Evolutionary conservation across 768 basidiomycete species (phyloP).

Genomic region (Leccinellum luteum): DNA sequence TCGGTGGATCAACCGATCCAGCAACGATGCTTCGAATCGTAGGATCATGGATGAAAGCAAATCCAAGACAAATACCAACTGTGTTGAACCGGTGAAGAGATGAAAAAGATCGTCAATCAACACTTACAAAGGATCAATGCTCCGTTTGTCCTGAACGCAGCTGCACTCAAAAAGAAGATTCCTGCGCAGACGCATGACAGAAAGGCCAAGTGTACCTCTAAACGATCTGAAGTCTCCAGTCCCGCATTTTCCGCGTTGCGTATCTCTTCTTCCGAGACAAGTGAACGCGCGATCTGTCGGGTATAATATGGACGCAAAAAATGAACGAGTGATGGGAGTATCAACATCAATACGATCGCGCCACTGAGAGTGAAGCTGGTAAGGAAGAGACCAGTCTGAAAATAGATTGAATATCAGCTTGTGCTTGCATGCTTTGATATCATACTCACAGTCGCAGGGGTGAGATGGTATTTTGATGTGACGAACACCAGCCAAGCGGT

Average conservation of each 20-base stretch:
- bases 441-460: constrained; percentile 23
- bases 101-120: not conserved
- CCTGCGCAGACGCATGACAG: constrained; percentile 17
- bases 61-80: constrained; percentile 22
- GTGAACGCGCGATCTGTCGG: not conserved
- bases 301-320: constrained; percentile 26
- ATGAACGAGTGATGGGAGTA: constrained; percentile 23
- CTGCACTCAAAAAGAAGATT: constrained; percentile 12
- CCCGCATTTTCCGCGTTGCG: not conserved
- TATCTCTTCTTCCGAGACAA: not conserved
- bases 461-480: constrained; percentile 27
- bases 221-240: constrained; percentile 19
- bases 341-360: constrained; percentile 16
- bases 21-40: constrained; percentile 24
- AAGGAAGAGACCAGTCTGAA: constrained; percentile 30
- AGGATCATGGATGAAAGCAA: constrained; percentile 14
- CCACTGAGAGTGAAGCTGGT: constrained; percentile 15
- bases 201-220: constrained; percentile 30
- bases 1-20: constrained; percentile 25
- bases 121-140: constrained; percentile 15
- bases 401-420: not conserved
- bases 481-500: constrained; percentile 22
- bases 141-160: constrained; percentile 3
- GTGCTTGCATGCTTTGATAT: not conserved
- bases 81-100: not conserved